Base-by-base conservation (phyloP, 371 early-diverging fungal species). In the Smittium mucronatum region DNA sequence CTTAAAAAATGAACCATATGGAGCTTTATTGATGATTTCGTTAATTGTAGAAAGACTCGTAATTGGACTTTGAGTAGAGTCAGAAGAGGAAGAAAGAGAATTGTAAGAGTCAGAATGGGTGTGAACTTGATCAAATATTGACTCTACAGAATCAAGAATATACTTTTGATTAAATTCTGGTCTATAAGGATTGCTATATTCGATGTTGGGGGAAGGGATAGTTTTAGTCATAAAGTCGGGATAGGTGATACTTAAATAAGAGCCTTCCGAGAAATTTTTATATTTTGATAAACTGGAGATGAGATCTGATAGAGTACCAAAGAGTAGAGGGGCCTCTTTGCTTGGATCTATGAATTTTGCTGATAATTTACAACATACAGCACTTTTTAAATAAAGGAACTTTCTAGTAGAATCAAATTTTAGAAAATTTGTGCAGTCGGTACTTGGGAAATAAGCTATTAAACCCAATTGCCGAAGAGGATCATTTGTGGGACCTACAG, bases 401-500 rank as follows among this genome's bases (percentile, higher is more conserved):
- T 77, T 76, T 2, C 74, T 70, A 21, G 36, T 26, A 16, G 64
- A 36, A 57, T 83, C 81, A 32, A 81, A 74, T 16, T 86, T 86
- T 57, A 83, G 64, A 64, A 85, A 87, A 1, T 76, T 71, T n/a
- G 75, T 72, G 47, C 83, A 77, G 0, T 82, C 77, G 0, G 82
- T 76, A 16, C 82, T 75, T 21, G 88, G 88, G 71, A 90, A 90
- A 11, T 85, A 69, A 0, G 90, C 87, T 36, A 75, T 78, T 8
- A 91, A 77, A 0, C 80, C 78, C 1, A 91, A 30, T 0, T 84
- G 74, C 1, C 83, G 81, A 8, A 91, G 75, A 1, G 91, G 92
- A 69, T 91, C 89, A 65, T 88, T 88, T 25, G 78, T 80, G 0
- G 91, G 86, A 0, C 92, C 92, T 69, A 89, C 73, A 30, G 72